phyloP scores from a whole-genome alignment of 2,329 filamentous ascomycete genomes.

The Cytospora schulzeri region DNA sequence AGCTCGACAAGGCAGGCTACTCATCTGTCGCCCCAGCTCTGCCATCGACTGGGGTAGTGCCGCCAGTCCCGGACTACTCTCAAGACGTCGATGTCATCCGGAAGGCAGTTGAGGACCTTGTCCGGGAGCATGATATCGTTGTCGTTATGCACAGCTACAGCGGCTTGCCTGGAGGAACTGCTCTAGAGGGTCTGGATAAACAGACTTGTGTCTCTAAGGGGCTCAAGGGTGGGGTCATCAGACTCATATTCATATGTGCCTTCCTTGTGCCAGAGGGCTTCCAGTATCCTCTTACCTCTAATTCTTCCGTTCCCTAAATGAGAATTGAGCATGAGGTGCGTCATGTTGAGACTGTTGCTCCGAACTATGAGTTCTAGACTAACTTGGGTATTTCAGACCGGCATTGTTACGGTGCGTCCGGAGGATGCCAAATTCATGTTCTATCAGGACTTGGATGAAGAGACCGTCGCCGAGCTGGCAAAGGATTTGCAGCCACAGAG shows the following conservation, averaged over 20 bases:
- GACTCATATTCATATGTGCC: slow-evolving; percentile 31
- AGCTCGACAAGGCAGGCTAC: slow-evolving; percentile 29
- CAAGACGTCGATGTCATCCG: slow-evolving; percentile 26
- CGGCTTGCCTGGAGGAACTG: slow-evolving; percentile 32
- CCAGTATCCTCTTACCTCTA: slow-evolving; percentile 31
- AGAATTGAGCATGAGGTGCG: slow-evolving; percentile 30
- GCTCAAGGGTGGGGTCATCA: slow-evolving; percentile 30
- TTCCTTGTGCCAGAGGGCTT: slow-evolving; percentile 34
- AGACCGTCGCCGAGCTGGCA: slow-evolving; percentile 26
- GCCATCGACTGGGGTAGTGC: slow-evolving; percentile 29
- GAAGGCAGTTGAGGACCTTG: slow-evolving; percentile 26
- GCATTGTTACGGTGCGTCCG: slow-evolving; percentile 28
- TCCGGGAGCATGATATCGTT: slow-evolving; percentile 29
- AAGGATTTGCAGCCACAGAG: slow-evolving; percentile 32
- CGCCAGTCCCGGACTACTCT: slow-evolving; percentile 30
- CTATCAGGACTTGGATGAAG: slow-evolving; percentile 33
- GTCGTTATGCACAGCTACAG: slow-evolving; percentile 33
- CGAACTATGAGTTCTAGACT: not conserved
- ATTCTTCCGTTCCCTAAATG: slow-evolving; percentile 31
- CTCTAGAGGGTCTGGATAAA: slow-evolving; percentile 32
- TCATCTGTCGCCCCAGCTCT: slow-evolving; percentile 28
- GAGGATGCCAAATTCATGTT: slow-evolving; percentile 33
- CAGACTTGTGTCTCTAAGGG: slow-evolving; percentile 21
- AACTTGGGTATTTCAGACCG: slow-evolving; percentile 25
- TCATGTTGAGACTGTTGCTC: not conserved